These are phyloP conservation scores for Aspergillus piperis DNA, from an alignment of 2,329 filamentous ascomycete genomes.

Conservation along the genomic window DNA sequence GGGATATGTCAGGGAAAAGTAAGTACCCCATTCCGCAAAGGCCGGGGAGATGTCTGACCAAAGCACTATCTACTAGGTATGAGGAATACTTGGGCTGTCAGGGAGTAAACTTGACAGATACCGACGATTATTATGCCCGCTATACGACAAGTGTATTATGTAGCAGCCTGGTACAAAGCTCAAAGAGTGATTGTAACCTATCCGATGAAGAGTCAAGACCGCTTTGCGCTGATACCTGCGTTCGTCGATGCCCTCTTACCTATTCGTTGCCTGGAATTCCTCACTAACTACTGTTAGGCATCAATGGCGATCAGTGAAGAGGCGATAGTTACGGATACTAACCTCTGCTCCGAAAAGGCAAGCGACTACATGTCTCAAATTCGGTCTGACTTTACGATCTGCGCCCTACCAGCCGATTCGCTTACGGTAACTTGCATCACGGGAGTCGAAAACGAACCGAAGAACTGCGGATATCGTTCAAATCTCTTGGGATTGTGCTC, in stretches of 20 bases:
- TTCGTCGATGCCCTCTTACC: constrained; percentile 45
- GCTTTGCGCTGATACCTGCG: constrained; percentile 87
- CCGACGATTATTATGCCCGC: constrained; percentile 82
- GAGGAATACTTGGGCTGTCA: constrained; percentile 77
- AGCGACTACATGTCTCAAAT: constrained; percentile 72
- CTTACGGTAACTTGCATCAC: constrained; percentile 74
- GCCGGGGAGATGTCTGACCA: constrained; percentile 5
- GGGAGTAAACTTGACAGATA: constrained; percentile 73
- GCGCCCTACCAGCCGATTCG: constrained; percentile 77
- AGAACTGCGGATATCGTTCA: constrained; percentile 81
- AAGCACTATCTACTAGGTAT: constrained; percentile 62
- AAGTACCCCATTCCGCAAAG: constrained; percentile 35
- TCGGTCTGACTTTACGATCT: constrained; percentile 88
- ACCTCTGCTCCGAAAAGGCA: constrained; percentile 69
- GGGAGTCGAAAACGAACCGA: constrained; percentile 75
- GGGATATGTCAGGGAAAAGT: constrained; percentile 78
- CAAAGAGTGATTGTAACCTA: constrained; percentile 68
- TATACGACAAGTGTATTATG: constrained; percentile 92
- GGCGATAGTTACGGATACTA: constrained; percentile 71
- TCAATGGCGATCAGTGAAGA: constrained; percentile 87
- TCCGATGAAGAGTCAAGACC: constrained; percentile 67
- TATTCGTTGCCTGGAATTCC: background rate
- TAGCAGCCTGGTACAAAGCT: constrained; percentile 92
- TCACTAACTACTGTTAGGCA: constrained; percentile 54
- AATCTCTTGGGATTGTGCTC: constrained; percentile 76